Evolutionary conservation across 2,329 filamentous ascomycete genomes (phyloP), one percentile per base, ranked within the genome.

Genomic region (Cordyceps javanica): DNA sequence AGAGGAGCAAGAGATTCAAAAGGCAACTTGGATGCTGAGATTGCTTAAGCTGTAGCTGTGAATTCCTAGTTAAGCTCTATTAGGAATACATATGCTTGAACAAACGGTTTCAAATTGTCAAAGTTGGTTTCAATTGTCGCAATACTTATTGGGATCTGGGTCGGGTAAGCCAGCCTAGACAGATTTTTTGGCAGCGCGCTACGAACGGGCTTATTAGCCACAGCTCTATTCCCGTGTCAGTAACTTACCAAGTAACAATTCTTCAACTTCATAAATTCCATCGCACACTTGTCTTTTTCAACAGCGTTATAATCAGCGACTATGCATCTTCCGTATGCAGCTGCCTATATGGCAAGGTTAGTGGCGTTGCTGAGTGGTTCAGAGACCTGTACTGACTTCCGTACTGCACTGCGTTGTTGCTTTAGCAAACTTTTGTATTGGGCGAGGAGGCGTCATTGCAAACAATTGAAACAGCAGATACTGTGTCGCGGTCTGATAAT

Each of bases 251-350:
- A 67, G 68, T 91, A 96, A 69, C 93, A 97, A 63, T 96, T 80
- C 70, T 96, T 96, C 50, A 97, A 72, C 63, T 77, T 85, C 72
- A 94, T 77, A 65, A 99, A 97, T 68, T 97, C 91, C 59, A 84
- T 85, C 5, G 81, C 79, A 68, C 94, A 99, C 78, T 94, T 94
- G 69, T 97, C 90, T 69, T 96, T 96, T 65, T 91, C 83, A 3
- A 96, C 84, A 4, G 91, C 84, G 68, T 93, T 93, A 74, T 96
- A 97, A 69, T 97, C 93, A 39, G 85, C 83, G 52, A 93, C 82
- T 62, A 99, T 86, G 70, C 94, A 99, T 77, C 91, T 92, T 63
- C 93, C 94, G 68, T 97, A 99, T 13, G 83, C 78, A 3, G 90
- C 80, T 54, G 90, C 88, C 93, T 97, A 19, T 97, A 19, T 16